phyloP scores from a whole-genome alignment of 2,329 filamentous ascomycete genomes.

The Seiridium cupressi region DNA sequence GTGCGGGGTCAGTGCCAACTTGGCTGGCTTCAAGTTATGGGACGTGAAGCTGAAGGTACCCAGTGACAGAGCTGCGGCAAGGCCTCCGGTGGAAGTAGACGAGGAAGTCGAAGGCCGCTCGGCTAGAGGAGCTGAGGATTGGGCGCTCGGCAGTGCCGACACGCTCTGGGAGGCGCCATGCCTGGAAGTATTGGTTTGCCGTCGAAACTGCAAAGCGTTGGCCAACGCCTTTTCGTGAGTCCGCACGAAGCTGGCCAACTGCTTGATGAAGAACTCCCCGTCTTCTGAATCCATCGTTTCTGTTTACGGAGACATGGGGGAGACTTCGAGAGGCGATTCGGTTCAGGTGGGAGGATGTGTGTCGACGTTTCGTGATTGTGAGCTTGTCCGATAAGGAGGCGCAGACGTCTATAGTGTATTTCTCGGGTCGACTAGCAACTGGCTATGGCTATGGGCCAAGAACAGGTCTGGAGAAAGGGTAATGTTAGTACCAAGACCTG shows the following conservation, averaged over 20 bases:
- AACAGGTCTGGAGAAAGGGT: not conserved
- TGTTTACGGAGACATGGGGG: slow-evolving; percentile 47
- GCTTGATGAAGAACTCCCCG: slow-evolving; percentile 90
- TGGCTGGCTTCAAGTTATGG: slow-evolving; percentile 81
- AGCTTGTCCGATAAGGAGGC: not conserved
- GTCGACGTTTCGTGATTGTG: not conserved
- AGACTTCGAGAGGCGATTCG: not conserved
- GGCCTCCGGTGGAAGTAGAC: slow-evolving; percentile 64
- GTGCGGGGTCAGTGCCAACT: slow-evolving; percentile 89
- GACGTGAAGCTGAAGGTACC: slow-evolving; percentile 83
- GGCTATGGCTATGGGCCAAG: not conserved
- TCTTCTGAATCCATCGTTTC: slow-evolving; percentile 82
- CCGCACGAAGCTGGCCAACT: slow-evolving; percentile 92
- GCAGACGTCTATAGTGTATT: not conserved
- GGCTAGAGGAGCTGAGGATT: slow-evolving; percentile 53
- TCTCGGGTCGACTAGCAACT: not conserved
- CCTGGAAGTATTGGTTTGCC: slow-evolving; percentile 61
- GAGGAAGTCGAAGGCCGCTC: slow-evolving; percentile 64
- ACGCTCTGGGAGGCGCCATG: slow-evolving; percentile 69
- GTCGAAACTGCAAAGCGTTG: slow-evolving; percentile 86
- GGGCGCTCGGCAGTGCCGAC: slow-evolving; percentile 52
- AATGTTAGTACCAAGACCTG: not conserved
- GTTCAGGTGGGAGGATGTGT: not conserved
- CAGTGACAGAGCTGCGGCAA: slow-evolving; percentile 84
- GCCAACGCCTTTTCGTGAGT: slow-evolving; percentile 96